phyloP scores from a whole-genome alignment of 306 rosid genomes.

The Quercus agrifolia region DNA sequence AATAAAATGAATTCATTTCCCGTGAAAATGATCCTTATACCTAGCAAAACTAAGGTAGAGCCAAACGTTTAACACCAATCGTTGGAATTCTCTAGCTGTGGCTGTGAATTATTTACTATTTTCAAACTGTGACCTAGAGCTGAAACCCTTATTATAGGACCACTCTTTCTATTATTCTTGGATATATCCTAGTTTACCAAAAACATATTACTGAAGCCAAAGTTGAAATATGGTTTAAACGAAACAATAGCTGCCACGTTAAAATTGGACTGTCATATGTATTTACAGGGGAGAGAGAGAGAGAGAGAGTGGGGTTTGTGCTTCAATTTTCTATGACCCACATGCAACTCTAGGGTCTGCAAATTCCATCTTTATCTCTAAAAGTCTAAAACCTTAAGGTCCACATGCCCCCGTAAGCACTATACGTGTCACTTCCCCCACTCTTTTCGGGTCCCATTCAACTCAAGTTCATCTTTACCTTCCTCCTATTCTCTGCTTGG shows the following conservation, averaged over 20 bases:
- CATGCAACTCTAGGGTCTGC: conserved; percentile 56
- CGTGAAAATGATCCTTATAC: too few species aligned
- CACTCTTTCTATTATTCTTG: neutral
- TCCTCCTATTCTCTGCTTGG: neutral
- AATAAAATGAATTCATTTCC: too few species aligned
- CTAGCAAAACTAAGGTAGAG: too few species aligned
- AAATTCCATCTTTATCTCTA: conserved; percentile 40
- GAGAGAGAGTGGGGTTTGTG: conserved; percentile 10
- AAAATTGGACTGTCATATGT: conserved; percentile 29
- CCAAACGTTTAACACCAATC: neutral
- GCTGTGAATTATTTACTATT: neutral
- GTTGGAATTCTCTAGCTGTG: neutral
- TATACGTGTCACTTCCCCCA: conserved; percentile 63
- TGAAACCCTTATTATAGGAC: neutral
- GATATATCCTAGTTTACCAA: neutral
- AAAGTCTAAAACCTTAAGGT: conserved; percentile 29
- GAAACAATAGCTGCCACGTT: conserved; percentile 37
- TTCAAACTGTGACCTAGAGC: neutral
- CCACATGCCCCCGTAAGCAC: conserved; percentile 32
- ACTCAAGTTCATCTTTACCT: neutral
- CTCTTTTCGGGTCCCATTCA: conserved; percentile 43
- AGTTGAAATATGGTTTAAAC: neutral
- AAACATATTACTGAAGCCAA: neutral
- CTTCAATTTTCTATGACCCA: conserved; percentile 69
- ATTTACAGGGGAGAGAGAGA: neutral